phyloP scores from a whole-genome alignment of 257 asterid genomes.

The Fraxinus americana region DNA sequence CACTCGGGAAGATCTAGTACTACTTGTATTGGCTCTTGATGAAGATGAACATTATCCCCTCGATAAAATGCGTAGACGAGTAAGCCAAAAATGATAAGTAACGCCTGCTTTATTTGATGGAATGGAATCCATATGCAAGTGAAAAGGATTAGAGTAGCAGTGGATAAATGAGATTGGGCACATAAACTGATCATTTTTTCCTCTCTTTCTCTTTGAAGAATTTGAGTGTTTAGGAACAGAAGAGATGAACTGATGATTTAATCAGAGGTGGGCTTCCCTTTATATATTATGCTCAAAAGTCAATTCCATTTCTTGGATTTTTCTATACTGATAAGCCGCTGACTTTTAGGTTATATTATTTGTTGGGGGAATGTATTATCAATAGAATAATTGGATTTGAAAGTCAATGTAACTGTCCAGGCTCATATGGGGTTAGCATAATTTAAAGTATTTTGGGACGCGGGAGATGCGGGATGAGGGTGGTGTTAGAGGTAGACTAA shows the following conservation, averaged over 20 bases:
- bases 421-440: too few relatives aligned
- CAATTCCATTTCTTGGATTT: not conserved
- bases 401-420: not conserved
- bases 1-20: constrained; percentile 8
- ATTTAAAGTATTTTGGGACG: too few relatives aligned
- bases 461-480: too few relatives aligned
- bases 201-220: too few relatives aligned
- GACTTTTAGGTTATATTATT: not conserved
- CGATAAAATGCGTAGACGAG: not conserved
- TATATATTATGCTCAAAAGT: not conserved
- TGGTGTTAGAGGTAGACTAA: too few relatives aligned
- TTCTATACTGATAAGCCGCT: not conserved
- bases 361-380: not conserved
- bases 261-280: not conserved
- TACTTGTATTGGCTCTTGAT: not conserved
- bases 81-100: not conserved
- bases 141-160: constrained; percentile 20
- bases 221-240: not conserved
- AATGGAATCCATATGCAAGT: constrained; percentile 33
- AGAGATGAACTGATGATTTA: not conserved
- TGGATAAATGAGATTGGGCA: constrained; percentile 25
- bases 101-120: constrained; percentile 16
- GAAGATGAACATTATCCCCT: not conserved
- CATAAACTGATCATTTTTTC: constrained; percentile 28
- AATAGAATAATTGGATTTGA: not conserved